Base-by-base conservation (phyloP, 2,329 filamentous ascomycete genomes). In the Neonectria ditissima region DNA sequence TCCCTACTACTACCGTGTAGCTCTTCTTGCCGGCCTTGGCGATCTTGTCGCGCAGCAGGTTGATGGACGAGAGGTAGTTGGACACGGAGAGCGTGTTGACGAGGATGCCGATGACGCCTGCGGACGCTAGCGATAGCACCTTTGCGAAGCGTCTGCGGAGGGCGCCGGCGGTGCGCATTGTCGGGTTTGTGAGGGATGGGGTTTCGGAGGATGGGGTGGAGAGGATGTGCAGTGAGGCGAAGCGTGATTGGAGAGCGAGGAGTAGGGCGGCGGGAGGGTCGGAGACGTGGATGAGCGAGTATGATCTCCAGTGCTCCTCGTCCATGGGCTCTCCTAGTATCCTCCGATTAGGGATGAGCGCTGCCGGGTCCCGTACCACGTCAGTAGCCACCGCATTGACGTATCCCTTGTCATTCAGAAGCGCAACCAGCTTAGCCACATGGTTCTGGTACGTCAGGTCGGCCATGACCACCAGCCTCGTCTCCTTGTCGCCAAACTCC, bases 1-100 rank as follows among this genome's bases (percentile, higher is more conserved):
- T 98, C 63, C 96, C 96, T 0, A 99, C 96, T 2, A 99, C 96
- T 51, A 99, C 93, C 2, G 95, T 93, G 78, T 99, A 99, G 76
- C 89, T 92, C 81, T 98, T 99, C 82, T 98, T 98, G 11, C 94
- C 94, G 0, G 93, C 92, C 0, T 84, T 85, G 0, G 88, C 86
- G 69, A 99, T 97, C 65, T 90, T 87, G 8, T 82, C 78, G 63
- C 92, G 89, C 32, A 97, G 86, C 58, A 91, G 85, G 14, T 91
- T 86, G 43, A 98, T 89, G 0, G 94, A 94, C 14, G 88, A 82
- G 67, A 97, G 86, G 81, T 97, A 98, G 76, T 97, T 97, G 63
- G 91, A 89, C 6, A 98, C 93, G 22, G 92, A 95, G 5, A 99
- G 88, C 0, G 96, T 99, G 79, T 98, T 98, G 79, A 99, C 94